Base-by-base conservation (phyloP, 148 eudicot species). In the Nepenthes mirabilis region DNA sequence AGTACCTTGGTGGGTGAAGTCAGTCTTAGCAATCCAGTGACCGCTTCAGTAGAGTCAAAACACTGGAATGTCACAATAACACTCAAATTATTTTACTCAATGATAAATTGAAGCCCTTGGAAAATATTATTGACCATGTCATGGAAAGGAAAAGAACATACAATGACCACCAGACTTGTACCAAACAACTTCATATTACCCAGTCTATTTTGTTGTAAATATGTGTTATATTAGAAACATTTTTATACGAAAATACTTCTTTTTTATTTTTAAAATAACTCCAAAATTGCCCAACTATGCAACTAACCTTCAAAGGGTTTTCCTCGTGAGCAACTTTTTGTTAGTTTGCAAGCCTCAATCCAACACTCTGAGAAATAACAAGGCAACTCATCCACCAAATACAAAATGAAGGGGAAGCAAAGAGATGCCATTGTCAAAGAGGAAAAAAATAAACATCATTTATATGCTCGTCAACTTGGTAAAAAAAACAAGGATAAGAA, bases 31-130 rank as follows among this genome's bases (percentile, higher is more conserved):
- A 23, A 23, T 0, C 23, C 23, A 23, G 23, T 23, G 23, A 23
- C 23, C 23, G 23, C 0, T 23, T 23, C 23, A 23, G 23, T 23
- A 0, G 23, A 23, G 23, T 23, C 23, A 23, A 23, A 23, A 23
- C 23, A 23, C 23, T 23, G 23, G 23, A 23, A 23, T 23, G 23
- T 23, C 23, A 23, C 23, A 23, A 58, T 33, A 3, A 58, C 60
- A 62, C 57, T 72, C 58, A 73, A 34, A 59, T 68, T 66, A 33
- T 82, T 71, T 43, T 76, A 47, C 43, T 77, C 95, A 2, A 71
- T 77, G 59, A 91, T 66, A 68, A 80, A 85, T 64, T 81, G 87
- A 71, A 91, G 83, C 33, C 97, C 97, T 93, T 90, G 77, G 56
- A 78, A 43, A 63, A 36, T 11, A 61, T 62, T 1, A 34, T 37